These are phyloP conservation scores for Diaporthe sp. DNA, from an alignment of 2,329 filamentous ascomycete genomes.

Conservation along the genomic window DNA sequence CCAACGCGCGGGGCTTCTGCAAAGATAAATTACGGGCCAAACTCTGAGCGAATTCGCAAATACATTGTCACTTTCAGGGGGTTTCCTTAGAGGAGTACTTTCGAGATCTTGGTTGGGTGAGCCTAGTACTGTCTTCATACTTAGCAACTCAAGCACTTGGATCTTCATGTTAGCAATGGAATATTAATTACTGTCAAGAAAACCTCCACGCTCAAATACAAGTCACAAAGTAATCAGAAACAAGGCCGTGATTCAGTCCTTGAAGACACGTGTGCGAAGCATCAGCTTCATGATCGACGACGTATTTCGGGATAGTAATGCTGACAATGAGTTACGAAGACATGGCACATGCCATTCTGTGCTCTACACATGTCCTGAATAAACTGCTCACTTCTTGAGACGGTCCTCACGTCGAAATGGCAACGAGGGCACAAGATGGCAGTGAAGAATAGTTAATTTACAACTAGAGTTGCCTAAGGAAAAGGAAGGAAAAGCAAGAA, in stretches of 20 bases:
- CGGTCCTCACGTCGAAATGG: no score
- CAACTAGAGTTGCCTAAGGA: no score
- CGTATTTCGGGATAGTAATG: background rate
- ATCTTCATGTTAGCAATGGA: background rate
- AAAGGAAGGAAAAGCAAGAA: no score
- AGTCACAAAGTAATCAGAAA: background rate
- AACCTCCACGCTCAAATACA: background rate
- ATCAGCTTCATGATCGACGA: background rate
- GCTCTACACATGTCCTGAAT: background rate
- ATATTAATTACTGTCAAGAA: background rate
- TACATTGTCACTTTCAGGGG: background rate
- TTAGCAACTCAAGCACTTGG: background rate
- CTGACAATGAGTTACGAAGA: background rate
- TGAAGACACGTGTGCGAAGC: background rate
- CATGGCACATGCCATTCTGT: background rate
- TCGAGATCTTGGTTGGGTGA: background rate
- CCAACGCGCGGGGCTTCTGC: background rate
- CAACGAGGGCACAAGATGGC: no score
- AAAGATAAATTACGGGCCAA: background rate
- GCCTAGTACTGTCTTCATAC: background rate
- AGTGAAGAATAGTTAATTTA: no score
- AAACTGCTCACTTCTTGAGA: background rate
- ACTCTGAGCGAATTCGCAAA: no score
- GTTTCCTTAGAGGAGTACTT: background rate
- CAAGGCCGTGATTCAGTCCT: background rate